These are phyloP conservation scores for Urtica urens DNA, from an alignment of 306 rosid species.

Conservation along the genomic window DNA sequence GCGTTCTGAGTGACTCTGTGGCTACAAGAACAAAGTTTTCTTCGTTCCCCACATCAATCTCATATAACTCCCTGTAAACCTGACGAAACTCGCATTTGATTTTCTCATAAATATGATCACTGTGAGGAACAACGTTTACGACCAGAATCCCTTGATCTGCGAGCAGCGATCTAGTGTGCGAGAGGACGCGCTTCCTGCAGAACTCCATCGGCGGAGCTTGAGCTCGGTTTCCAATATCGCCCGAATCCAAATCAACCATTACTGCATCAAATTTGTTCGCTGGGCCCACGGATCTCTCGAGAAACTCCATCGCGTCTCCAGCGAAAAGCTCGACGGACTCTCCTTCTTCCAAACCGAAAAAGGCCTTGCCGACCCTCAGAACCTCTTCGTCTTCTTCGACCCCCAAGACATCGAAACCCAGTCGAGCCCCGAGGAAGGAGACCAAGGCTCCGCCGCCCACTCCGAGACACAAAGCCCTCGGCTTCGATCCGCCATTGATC, in stretches of 20 bases:
- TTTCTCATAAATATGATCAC: conserved; percentile 31
- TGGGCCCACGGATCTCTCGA: conserved; percentile 24
- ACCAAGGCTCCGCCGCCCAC: conserved; percentile 87
- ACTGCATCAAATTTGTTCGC: conserved; percentile 38
- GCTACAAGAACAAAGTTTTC: conserved; percentile 71
- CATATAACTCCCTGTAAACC: conserved; percentile 46
- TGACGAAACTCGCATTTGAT: conserved; percentile 28
- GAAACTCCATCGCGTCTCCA: conserved; percentile 43
- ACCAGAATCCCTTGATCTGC: conserved; percentile 49
- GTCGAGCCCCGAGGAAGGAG: conserved; percentile 38
- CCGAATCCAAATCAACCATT: conserved; percentile 75
- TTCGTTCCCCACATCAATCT: conserved; percentile 60
- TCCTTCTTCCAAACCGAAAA: conserved; percentile 50
- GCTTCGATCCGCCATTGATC: conserved; percentile 35
- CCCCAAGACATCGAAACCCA: conserved; percentile 60
- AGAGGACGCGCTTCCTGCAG: conserved; percentile 36
- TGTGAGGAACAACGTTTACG: conserved; percentile 57
- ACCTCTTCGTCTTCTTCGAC: conserved; percentile 59
- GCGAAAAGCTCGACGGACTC: conserved; percentile 27
- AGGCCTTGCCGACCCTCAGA: conserved; percentile 41
- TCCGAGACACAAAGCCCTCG: conserved; percentile 74
- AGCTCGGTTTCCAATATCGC: conserved; percentile 27
- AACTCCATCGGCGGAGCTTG: conserved; percentile 68
- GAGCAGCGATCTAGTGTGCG: conserved; percentile 47
- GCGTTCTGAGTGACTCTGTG: conserved; percentile 18